phyloP scores from a whole-genome alignment of 768 basidiomycete species.

The Pleurotus ostreatus region DNA sequence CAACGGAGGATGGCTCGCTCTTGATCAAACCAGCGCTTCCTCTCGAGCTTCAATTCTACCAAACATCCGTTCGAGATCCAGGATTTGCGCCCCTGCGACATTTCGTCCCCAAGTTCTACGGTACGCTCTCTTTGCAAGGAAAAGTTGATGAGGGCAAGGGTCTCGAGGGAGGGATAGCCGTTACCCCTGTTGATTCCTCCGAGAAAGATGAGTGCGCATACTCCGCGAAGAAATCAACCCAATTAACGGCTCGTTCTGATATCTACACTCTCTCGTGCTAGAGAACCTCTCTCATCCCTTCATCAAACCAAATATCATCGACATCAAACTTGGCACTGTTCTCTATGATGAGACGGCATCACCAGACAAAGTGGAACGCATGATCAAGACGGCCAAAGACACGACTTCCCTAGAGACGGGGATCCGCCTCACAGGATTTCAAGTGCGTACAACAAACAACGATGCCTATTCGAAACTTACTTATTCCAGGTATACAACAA shows the following conservation, averaged over 20 bases:
- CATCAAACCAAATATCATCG: constrained; percentile 79
- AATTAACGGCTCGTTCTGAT: constrained; percentile 2
- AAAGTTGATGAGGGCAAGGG: constrained; percentile 35
- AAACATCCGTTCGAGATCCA: constrained; percentile 38
- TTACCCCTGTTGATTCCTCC: constrained; percentile 23
- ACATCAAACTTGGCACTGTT: constrained; percentile 89
- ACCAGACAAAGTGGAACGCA: constrained; percentile 73
- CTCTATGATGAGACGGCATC: constrained; percentile 71
- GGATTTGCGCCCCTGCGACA: constrained; percentile 41
- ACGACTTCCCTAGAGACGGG: constrained; percentile 79
- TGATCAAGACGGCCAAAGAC: constrained; percentile 63
- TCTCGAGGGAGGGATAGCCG: constrained; percentile 19
- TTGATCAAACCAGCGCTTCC: constrained; percentile 74
- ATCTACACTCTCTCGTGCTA: constrained; percentile 70
- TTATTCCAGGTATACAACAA: constrained; percentile 67
- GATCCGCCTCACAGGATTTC: constrained; percentile 83
- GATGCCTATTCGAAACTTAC: neutral
- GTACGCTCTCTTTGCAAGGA: constrained; percentile 74
- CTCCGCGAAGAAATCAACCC: neutral
- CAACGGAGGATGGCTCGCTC: constrained; percentile 70
- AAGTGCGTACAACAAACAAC: constrained; percentile 45
- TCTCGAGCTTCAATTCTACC: constrained; percentile 71
- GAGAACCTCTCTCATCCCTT: constrained; percentile 80
- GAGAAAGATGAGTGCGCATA: constrained; percentile 37
- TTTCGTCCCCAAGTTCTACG: constrained; percentile 75